Base-by-base conservation (phyloP, 2,329 filamentous ascomycete genomes). In the Arthrobotrys musiformis region DNA sequence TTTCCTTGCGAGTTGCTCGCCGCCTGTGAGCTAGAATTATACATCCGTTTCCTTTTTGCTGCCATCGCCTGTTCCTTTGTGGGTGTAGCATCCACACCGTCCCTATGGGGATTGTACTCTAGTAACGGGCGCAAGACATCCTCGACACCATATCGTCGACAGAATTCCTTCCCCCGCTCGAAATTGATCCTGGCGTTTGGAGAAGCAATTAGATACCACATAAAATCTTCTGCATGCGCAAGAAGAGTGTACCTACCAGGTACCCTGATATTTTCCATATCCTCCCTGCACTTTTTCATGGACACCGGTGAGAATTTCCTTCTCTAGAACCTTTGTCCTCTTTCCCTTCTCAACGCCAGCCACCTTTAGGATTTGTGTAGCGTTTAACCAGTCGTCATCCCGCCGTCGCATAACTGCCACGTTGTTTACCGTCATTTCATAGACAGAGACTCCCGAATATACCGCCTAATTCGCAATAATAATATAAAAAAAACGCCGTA, bases 61-160 rank as follows among this genome's bases (percentile, higher is more conserved):
- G 95, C 95, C 94, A 98, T 97, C 76, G 95, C 95, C 84, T 98
- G 95, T 84, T 98, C 95, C 84, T 99, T 99, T 40, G 95, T 99
- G 0, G 95, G 95, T 0, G 95, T 98, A 81, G 98, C 94, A 81
- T 97, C 88, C 80, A 90, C 89, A 54, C 91, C 92, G 60, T 92
- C 91, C 76, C 94, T 91, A 80, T 91, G 89, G 86, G 93, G 92
- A 81, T 94, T 92, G 83, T 94, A 93, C 28, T 91, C 93, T 66
- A 95, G 84, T 4, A 95, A 86, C 15, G 92, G 91, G 22, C 89
- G 88, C 56, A 95, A 85, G 4, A 93, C 81, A 79, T 94, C 92
- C 83, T 94, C 92, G 33, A 95, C 92, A 9, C 88, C 89, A 80
- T 91, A 91, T 79, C 91, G 89, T 46, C 92, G 90, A 84, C 95